Percentiles rank a stretch among this genome's conserved stretches.
phyloP scores from a whole-genome alignment of 176 grass and related monocot genomes.

The Eremochloa ophiuroides region DNA sequence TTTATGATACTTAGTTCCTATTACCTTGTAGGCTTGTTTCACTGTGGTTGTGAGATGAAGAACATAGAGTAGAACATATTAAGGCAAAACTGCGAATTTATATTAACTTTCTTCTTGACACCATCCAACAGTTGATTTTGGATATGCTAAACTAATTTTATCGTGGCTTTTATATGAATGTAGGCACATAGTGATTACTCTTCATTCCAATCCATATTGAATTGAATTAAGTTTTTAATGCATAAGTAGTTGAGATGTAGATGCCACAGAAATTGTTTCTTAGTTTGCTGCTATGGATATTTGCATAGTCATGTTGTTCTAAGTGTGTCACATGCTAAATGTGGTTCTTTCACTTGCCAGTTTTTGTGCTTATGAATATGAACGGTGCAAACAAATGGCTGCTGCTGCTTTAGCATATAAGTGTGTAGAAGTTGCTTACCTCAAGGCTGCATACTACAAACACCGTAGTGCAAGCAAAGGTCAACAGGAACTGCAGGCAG shows the following conservation, averaged over 20 bases:
- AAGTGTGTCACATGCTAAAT: constrained; percentile 23
- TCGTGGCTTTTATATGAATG: neutral
- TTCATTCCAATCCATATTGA: neutral
- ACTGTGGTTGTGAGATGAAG: neutral
- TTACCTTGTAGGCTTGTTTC: neutral
- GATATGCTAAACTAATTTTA: neutral
- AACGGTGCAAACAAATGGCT: constrained; percentile 66
- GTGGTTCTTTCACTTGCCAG: constrained; percentile 38
- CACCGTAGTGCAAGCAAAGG: constrained; percentile 61
- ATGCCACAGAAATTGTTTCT: neutral
- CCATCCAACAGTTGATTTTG: constrained; percentile 1
- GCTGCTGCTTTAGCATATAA: constrained; percentile 83
- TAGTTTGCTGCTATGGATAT: neutral
- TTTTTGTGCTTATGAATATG: constrained; percentile 76
- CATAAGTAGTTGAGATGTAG: neutral
- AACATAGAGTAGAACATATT: constrained; percentile 9
- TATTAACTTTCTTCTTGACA: constrained; percentile 4
- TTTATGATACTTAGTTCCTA: constrained; percentile 12
- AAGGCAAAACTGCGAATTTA: neutral
- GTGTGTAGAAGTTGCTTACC: constrained; percentile 86
- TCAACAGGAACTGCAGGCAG: constrained; percentile 54
- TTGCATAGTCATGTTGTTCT: neutral
- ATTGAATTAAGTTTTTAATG: neutral
- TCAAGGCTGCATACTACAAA: constrained; percentile 79
- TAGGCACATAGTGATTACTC: neutral